Evolutionary conservation across 208 protist genomes (phyloP), one percentile per base, ranked within the genome.

Genomic region (Histomonas meleagridis): DNA sequence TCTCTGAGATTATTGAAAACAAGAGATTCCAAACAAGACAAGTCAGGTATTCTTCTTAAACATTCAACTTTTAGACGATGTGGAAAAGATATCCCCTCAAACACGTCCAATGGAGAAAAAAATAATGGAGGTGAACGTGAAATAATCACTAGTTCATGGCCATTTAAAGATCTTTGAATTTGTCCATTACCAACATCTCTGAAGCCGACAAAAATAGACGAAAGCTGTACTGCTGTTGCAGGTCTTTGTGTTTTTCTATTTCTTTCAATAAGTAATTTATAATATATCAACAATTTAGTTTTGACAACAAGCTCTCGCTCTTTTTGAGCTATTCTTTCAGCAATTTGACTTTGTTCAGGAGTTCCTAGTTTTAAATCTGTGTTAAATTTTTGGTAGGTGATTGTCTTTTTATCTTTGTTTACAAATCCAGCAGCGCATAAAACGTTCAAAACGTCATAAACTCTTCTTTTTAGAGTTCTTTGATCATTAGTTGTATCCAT

Each of bases 391-490:
- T n/a, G n/a, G n/a, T n/a, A n/a, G n/a, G 18, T 14, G 38, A 86
- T 86, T 14, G 32, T 43, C 18, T 86, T 86, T 43, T 86, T 32
- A 32, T 48, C 46, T 16, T 86, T 86, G 51, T 32, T 26, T 2
- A 86, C 16, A 32, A 86, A 55, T 40, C 38, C 46, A 32, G 76
- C 76, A 16, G 76, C 76, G 46, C 43, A 51, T 16, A 86, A 46
- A 14, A 86, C 76, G 46, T 86, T 86, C n/a, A 86, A 32, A 10
- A 86, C 76, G 38, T 86, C 76, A 55, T 86, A 86, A 18, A 86
- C 76, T 16, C 76, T 12, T 9, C 76, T 12, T 7, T 46, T 0
- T 10, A 86, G 23, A 18, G 76, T 86, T n/a, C 60, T 12, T n/a
- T 65, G 60, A n/a, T 65, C 60, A 28, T n/a, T n/a, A n/a, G 18